These are phyloP conservation scores for Nannochloris sp. DNA, from an alignment of 139 green algal species.

Conservation along the genomic window DNA sequence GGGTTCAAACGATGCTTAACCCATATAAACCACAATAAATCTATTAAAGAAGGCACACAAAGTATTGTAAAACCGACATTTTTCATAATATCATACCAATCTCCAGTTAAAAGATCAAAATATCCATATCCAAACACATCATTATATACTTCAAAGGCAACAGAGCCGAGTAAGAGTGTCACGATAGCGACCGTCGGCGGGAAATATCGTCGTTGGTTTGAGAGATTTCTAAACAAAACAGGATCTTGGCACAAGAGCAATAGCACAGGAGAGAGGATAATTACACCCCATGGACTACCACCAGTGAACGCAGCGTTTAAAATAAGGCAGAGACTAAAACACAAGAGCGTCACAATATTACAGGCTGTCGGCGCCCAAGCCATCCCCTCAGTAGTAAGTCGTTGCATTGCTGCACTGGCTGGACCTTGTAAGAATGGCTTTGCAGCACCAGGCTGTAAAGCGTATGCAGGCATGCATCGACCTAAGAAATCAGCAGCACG, in stretches of 20 bases:
- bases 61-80: neutral
- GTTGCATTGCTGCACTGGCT: constrained; percentile 31
- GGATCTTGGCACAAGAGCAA: constrained; percentile 75
- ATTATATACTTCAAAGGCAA: neutral
- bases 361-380: constrained; percentile 72
- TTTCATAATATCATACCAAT: neutral
- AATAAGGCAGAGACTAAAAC: constrained; percentile 53
- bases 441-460: neutral
- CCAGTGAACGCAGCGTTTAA: constrained; percentile 52
- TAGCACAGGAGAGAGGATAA: constrained; percentile 72
- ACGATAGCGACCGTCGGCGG: constrained; percentile 29
- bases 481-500: constrained; percentile 37
- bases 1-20: neutral
- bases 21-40: neutral
- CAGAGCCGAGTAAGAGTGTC: neutral
- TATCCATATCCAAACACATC: neutral
- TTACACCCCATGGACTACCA: neutral
- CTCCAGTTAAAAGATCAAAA: neutral
- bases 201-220: constrained; percentile 59
- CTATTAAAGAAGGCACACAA: neutral
- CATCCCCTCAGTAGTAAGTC: constrained; percentile 47
- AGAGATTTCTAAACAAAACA: constrained; percentile 52
- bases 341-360: constrained; percentile 70
- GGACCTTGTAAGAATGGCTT: constrained; percentile 28
- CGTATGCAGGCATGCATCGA: constrained; percentile 27